Evolutionary conservation across 768 basidiomycete genomes (phyloP).

Genomic region (Psilocybe subaeruginosa): DNA sequence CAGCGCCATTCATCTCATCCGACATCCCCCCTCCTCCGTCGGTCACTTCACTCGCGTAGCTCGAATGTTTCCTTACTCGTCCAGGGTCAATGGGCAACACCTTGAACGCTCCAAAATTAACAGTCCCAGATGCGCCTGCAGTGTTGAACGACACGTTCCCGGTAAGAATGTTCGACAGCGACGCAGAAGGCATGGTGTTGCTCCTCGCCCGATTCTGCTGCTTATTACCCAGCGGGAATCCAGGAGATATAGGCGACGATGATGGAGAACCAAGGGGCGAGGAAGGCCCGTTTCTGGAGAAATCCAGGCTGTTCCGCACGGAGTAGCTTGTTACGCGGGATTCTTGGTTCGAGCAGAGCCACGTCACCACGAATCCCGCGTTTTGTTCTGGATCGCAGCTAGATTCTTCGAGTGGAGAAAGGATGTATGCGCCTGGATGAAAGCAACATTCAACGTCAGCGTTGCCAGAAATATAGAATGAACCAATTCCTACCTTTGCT

Average conservation of each 20-base stretch:
- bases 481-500: slow-evolving; percentile 62
- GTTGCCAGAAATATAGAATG: slow-evolving; percentile 1
- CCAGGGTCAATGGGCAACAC: slow-evolving; percentile 74
- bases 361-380: slow-evolving; percentile 84
- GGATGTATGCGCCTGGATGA: slow-evolving; percentile 84
- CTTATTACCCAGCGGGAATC: slow-evolving; percentile 12
- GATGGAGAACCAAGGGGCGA: slow-evolving; percentile 3
- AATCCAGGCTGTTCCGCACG: slow-evolving; percentile 65
- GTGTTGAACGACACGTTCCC: slow-evolving; percentile 26
- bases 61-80: slow-evolving; percentile 48
- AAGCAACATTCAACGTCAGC: slow-evolving; percentile 1
- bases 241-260: slow-evolving; percentile 19
- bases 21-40: slow-evolving; percentile 45
- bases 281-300: slow-evolving; percentile 14
- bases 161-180: slow-evolving; percentile 21
- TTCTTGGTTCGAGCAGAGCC: slow-evolving; percentile 70
- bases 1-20: slow-evolving; percentile 62
- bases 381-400: slow-evolving; percentile 89
- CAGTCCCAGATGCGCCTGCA: slow-evolving; percentile 13
- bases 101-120: slow-evolving; percentile 76
- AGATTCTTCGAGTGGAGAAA: slow-evolving; percentile 91
- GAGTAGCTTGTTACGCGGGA: slow-evolving; percentile 88
- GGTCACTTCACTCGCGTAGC: slow-evolving; percentile 40
- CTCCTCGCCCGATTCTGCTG: slow-evolving; percentile 17
- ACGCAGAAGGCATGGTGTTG: slow-evolving; percentile 20